phyloP scores from a whole-genome alignment of 306 rosid species.

The Adenanthera pavonina region DNA sequence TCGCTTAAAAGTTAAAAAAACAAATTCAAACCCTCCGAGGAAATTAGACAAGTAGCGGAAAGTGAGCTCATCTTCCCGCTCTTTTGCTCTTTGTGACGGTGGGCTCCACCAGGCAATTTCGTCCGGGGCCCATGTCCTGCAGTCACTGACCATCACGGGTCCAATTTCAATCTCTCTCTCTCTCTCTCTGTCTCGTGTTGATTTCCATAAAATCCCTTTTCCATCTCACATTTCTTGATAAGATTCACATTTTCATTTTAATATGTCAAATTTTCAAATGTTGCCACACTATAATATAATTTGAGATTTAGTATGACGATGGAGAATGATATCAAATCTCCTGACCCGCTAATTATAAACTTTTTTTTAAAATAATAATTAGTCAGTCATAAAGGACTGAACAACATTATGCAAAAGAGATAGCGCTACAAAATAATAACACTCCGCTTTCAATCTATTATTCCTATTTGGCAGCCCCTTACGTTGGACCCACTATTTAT shows the following conservation, averaged over 20 bases:
- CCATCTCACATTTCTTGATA: background rate
- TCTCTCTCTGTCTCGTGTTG: background rate
- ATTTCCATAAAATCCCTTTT: background rate
- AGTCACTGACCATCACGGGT: conserved; percentile 22
- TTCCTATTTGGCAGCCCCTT: background rate
- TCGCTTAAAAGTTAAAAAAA: conserved; percentile 15
- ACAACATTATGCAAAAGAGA: background rate
- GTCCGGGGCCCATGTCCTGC: conserved; percentile 42
- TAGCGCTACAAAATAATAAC: background rate
- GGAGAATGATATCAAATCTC: background rate
- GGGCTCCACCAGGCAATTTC: conserved; percentile 47
- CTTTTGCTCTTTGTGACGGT: background rate
- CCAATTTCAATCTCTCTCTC: background rate
- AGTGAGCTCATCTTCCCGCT: background rate
- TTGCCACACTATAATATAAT: background rate
- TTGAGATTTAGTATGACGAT: background rate
- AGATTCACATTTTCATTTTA: background rate
- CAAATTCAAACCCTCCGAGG: conserved; percentile 29
- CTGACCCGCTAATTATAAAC: too few relatives aligned
- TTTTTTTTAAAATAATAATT: background rate
- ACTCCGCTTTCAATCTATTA: background rate
- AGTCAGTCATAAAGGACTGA: background rate
- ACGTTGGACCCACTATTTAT: background rate
- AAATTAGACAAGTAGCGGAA: conserved; percentile 41
- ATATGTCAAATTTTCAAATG: background rate